Conservation (phyloP, 2,329 filamentous ascomycete genomes). For the Colletotrichum salicis region DNA sequence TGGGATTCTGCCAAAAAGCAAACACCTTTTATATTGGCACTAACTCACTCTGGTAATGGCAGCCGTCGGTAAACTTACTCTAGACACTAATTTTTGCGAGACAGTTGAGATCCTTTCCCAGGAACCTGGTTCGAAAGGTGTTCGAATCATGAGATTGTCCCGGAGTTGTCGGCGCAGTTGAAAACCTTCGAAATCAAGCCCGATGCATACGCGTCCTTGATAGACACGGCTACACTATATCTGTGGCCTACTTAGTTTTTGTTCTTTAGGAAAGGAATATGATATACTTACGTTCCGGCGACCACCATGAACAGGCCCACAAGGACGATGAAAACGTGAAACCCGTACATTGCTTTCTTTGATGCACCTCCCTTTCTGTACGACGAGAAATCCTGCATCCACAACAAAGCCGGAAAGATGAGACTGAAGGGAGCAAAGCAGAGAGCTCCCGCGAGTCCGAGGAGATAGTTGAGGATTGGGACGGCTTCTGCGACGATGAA, state of each 20-base stretch:
- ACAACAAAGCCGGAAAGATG: conserved; percentile 42
- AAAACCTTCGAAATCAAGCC: conserved; percentile 40
- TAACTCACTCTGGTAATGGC: neutral
- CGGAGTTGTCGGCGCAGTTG: conserved; percentile 42
- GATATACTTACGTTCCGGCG: conserved; percentile 41
- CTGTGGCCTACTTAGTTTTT: neutral
- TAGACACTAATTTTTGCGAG: neutral
- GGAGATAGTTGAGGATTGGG: conserved; percentile 63
- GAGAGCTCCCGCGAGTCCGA: conserved; percentile 54
- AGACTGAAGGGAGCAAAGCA: conserved; percentile 45
- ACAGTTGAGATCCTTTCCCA: neutral
- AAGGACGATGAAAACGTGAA: conserved; percentile 40
- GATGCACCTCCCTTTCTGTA: conserved; percentile 36
- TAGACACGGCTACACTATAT: conserved; percentile 30
- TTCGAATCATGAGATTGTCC: neutral
- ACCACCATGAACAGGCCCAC: conserved; percentile 41
- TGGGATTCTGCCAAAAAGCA: neutral
- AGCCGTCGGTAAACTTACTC: neutral
- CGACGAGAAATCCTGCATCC: conserved; percentile 39
- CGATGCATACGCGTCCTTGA: conserved; percentile 39
- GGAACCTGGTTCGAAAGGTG: neutral
- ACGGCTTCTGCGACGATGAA: conserved; percentile 57
- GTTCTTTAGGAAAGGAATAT: neutral
- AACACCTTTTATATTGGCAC: neutral
- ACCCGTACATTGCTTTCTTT: conserved; percentile 35